These are phyloP conservation scores for Herpotrichia juniperi DNA, from an alignment of 2,329 filamentous ascomycete genomes.

Conservation along the genomic window DNA sequence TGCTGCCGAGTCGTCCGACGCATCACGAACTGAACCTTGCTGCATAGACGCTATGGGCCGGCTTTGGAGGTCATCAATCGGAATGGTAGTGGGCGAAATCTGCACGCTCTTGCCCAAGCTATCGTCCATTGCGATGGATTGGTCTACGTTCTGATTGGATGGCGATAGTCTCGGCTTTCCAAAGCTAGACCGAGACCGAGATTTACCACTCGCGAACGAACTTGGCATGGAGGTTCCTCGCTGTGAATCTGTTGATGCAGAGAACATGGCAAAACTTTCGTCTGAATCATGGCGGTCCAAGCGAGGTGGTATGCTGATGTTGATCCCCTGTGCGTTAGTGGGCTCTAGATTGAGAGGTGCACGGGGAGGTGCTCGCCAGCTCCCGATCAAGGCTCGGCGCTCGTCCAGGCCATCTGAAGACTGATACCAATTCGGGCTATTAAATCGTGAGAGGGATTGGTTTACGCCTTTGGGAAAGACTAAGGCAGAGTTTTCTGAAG, in stretches of 20 bases:
- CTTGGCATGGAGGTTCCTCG: conserved; percentile 58
- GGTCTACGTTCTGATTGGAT: conserved; percentile 7
- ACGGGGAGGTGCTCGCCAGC: conserved; percentile 58
- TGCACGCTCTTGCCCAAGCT: conserved; percentile 26
- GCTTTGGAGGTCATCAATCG: conserved; percentile 18
- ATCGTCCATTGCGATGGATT: conserved; percentile 6
- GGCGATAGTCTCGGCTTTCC: conserved; percentile 23
- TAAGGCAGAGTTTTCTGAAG: conserved; percentile 4
- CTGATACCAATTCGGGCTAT: conserved; percentile 40
- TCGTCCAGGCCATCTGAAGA: conserved; percentile 44
- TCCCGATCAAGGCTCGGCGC: conserved; percentile 44
- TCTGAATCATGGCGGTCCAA: conserved; percentile 62
- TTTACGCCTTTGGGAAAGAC: conserved; percentile 11
- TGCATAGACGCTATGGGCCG: no score
- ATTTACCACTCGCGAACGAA: conserved; percentile 52
- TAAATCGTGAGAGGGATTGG: conserved; percentile 24
- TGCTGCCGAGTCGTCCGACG: conserved; percentile 19
- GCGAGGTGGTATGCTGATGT: conserved; percentile 37
- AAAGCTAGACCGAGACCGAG: conserved; percentile 39
- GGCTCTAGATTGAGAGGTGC: conserved; percentile 57
- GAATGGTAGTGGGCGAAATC: conserved; percentile 36
- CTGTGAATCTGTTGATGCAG: conserved; percentile 65
- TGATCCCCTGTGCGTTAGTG: conserved; percentile 45
- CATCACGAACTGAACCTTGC: conserved; percentile 20
- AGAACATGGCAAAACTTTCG: conserved; percentile 69